Base-by-base conservation (phyloP, 495 filamentous ascomycete species). In the Parathielavia appendiculata region DNA sequence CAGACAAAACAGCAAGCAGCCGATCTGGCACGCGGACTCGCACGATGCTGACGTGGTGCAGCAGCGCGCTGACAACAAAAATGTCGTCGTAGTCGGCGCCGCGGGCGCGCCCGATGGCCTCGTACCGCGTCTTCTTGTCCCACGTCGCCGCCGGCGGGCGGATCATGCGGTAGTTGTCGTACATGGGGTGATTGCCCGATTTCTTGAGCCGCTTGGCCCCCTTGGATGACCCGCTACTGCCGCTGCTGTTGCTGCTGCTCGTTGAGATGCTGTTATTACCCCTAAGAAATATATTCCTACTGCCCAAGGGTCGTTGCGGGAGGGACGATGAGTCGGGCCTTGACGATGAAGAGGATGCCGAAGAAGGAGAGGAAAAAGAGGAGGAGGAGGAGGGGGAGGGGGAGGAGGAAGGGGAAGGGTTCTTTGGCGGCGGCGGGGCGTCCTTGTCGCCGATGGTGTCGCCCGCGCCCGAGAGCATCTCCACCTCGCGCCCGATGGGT, bases 21-120 rank as follows among this genome's bases (percentile, higher is more conserved):
- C 74, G 70, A 19, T 73, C 72, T 56, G 91, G 89, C 48, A 96
- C 82, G 30, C 86, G 81, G 26, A 92, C 79, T 52, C 89, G 81
- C 44, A 95, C 63, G 48, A 96, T 81, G 54, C 81, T 81, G 40
- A 95, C 70, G 59, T 96, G 91, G 69, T 95, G 90, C 69, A 91
- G 90, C 51, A 96, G 74, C 4, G 85, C 82, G 47, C 87, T 91
- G 49, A 95, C 64, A 65, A 96, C 81, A 72, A 90, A 96, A 40
- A 95, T 81, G 79, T 96, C 78, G 61, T 82, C 77, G 61, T 74
- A 78, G 23, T 63, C 69, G 4, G 52, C 65, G 11, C 72, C 73
- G 9, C 40, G 46, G 4, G 72, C 71, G 71, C 82, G 85, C 5
- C 91, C 91, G 66, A 95, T 86, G 39, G 85, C 81, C 62, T 74